Evolutionary conservation across 768 basidiomycete genomes (phyloP).

Genomic region (Imleria badia): DNA sequence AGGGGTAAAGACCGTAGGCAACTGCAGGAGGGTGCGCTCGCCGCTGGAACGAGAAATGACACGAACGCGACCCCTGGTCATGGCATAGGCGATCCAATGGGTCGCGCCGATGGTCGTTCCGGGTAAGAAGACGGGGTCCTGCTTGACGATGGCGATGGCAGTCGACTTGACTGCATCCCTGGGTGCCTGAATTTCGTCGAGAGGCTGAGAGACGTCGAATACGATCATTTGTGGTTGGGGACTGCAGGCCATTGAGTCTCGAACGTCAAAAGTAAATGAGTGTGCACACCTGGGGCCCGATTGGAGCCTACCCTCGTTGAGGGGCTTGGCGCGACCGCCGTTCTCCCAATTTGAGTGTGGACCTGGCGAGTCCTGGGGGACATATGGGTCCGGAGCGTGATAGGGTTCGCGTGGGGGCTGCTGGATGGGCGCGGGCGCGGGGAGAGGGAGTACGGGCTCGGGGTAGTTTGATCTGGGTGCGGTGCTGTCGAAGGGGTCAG

Average conservation of each 20-base stretch:
- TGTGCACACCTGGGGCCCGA: constrained; percentile 56
- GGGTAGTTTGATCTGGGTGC: constrained; percentile 51
- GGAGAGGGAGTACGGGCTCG: too few species aligned
- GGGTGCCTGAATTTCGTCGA: constrained; percentile 75
- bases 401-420: constrained; percentile 26
- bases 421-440: constrained; percentile 51
- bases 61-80: constrained; percentile 88
- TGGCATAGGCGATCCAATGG: constrained; percentile 91
- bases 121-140: constrained; percentile 79
- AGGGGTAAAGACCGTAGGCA: constrained; percentile 59
- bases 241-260: constrained; percentile 33
- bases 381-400: constrained; percentile 41
- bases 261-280: not conserved
- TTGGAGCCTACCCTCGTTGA: constrained; percentile 44
- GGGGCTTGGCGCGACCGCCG: constrained; percentile 38
- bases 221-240: constrained; percentile 66
- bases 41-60: constrained; percentile 88
- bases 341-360: constrained; percentile 47
- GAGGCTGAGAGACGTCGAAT: constrained; percentile 70
- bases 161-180: constrained; percentile 83
- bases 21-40: constrained; percentile 81
- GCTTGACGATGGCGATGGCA: constrained; percentile 84
- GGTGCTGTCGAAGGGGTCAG: constrained; percentile 37
- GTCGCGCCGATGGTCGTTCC: constrained; percentile 89
- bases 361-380: constrained; percentile 49